Conservation (phyloP, 441 rosid species). For the Omphalea diandra region DNA sequence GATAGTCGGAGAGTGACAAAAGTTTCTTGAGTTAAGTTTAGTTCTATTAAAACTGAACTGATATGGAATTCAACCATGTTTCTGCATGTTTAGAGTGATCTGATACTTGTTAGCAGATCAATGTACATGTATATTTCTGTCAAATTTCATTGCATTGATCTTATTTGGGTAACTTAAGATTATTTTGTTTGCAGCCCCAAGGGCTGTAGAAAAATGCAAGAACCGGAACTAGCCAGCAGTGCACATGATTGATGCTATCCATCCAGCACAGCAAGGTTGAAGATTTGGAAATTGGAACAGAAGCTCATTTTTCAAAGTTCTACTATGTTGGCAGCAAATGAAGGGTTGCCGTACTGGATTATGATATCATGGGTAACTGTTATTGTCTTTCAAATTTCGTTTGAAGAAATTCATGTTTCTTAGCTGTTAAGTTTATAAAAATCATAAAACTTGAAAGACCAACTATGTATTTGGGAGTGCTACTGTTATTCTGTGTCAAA, state of each 20-base stretch:
- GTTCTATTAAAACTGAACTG: neutral
- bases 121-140: neutral
- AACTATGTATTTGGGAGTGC: conserved; percentile 27
- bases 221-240: conserved; percentile 39
- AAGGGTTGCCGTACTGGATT: conserved; percentile 26
- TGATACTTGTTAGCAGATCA: too few relatives aligned
- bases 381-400: conserved; percentile 11
- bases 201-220: conserved; percentile 64
- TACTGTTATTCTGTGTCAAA: conserved; percentile 14
- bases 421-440: conserved; percentile 23
- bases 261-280: conserved; percentile 23
- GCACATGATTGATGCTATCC: conserved; percentile 24
- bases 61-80: too few relatives aligned
- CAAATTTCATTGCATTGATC: neutral
- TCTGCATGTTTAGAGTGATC: too few relatives aligned
- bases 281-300: conserved; percentile 12
- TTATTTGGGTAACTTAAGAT: neutral
- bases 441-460: conserved; percentile 24
- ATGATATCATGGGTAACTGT: too few relatives aligned
- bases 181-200: conserved; percentile 50
- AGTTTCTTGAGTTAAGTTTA: neutral
- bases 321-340: neutral
- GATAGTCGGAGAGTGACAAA: neutral
- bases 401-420: conserved; percentile 20
- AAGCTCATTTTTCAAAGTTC: conserved; percentile 9